phyloP scores from a whole-genome alignment of 2,329 filamentous ascomycete species.

The Colletotrichum costaricense region DNA sequence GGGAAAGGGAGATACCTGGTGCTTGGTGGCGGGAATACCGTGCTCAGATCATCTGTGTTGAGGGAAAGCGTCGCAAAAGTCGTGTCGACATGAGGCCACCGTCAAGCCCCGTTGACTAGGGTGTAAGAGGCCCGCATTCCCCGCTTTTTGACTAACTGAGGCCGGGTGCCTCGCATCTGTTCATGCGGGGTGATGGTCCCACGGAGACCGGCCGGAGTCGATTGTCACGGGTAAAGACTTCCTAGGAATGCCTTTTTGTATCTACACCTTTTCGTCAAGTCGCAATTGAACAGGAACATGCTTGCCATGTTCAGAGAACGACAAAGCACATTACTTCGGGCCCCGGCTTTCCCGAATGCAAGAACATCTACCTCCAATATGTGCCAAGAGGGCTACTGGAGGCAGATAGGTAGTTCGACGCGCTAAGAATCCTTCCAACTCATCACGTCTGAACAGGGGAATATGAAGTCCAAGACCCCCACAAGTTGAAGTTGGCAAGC shows the following conservation, averaged over 20 bases:
- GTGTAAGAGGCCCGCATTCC: not conserved
- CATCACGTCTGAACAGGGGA: no score
- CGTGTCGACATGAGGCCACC: not conserved
- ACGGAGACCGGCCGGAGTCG: constrained; percentile 13
- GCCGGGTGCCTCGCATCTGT: not conserved
- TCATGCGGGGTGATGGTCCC: constrained; percentile 3
- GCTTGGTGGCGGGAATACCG: no score
- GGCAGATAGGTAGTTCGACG: no score
- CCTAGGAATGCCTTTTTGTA: not conserved
- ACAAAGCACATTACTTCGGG: not conserved
- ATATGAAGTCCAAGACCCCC: no score
- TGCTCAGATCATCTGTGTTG: no score
- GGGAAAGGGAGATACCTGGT: no score
- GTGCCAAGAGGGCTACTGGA: no score
- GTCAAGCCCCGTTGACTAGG: not conserved
- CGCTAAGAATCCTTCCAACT: not conserved
- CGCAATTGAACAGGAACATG: not conserved
- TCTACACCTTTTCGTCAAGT: not conserved
- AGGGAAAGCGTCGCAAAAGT: not conserved
- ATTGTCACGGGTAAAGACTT: not conserved
- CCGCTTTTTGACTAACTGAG: not conserved
- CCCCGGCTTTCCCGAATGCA: not conserved
- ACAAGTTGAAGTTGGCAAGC: no score
- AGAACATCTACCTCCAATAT: no score
- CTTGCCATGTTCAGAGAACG: no score